These are phyloP conservation scores for Neocatenulostroma microsporum DNA, from an alignment of 2,329 filamentous ascomycete genomes.

Conservation along the genomic window DNA sequence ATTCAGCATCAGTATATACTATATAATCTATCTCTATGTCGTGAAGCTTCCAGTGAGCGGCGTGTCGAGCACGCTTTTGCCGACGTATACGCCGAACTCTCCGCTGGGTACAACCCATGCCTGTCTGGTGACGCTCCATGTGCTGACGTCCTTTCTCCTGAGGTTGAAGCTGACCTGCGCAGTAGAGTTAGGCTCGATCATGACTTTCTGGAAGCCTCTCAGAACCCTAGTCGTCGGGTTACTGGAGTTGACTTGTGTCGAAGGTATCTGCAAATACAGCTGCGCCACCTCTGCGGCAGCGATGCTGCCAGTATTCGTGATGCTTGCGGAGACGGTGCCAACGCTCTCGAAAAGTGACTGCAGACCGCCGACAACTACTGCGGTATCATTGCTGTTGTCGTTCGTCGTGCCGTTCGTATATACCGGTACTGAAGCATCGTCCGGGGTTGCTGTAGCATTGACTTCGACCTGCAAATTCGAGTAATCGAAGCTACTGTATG, in stretches of 20 bases:
- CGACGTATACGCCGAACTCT: constrained; percentile 41
- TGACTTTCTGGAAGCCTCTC: constrained; percentile 28
- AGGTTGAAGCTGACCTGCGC: constrained; percentile 30
- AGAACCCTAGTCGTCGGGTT: constrained; percentile 28
- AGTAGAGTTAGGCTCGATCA: constrained; percentile 23
- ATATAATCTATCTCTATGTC: constrained; percentile 1
- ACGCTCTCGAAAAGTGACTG: constrained; percentile 42
- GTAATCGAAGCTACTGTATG: constrained; percentile 32
- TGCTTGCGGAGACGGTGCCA: constrained; percentile 41
- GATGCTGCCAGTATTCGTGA: constrained; percentile 45
- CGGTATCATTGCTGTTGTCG: constrained; percentile 18
- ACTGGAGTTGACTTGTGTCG: constrained; percentile 44
- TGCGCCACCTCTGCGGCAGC: constrained; percentile 48
- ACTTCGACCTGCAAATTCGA: constrained; percentile 20
- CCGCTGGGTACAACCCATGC: constrained; percentile 44
- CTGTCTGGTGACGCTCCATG: constrained; percentile 44
- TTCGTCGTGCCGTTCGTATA: constrained; percentile 25
- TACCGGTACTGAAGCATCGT: constrained; percentile 13
- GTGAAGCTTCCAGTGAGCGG: constrained; percentile 21
- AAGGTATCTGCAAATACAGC: constrained; percentile 31
- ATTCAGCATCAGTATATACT: no score
- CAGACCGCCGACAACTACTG: constrained; percentile 22
- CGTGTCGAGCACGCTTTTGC: constrained; percentile 31
- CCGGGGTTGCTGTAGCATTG: constrained; percentile 21
- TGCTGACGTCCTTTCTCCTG: constrained; percentile 40